Conservation (phyloP, 805 yeast species). For the Metschnikowia baotianmanensis region DNA sequence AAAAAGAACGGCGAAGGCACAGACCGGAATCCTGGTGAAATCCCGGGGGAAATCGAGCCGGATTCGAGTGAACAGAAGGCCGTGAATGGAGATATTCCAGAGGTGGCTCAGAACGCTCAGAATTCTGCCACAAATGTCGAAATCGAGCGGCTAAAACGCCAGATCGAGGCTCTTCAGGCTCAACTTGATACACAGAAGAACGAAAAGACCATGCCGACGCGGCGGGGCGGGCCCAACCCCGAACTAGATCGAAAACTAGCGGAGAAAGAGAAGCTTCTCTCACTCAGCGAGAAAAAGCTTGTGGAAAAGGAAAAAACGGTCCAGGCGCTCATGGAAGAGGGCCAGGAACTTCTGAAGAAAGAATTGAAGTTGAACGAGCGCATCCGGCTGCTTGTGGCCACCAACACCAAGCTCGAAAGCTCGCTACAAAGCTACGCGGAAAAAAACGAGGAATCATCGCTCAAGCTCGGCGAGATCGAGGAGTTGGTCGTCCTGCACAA, state of each 20-base stretch:
- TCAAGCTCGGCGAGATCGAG: constrained; percentile 40
- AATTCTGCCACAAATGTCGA: constrained; percentile 1
- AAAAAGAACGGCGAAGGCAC: too few species aligned
- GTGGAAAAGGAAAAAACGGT: constrained; percentile 60
- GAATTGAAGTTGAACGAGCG: constrained; percentile 68
- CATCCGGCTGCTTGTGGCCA: constrained; percentile 55
- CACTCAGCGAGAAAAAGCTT: constrained; percentile 27
- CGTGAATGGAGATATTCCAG: neutral
- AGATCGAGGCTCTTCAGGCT: neutral
- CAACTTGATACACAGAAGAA: constrained; percentile 3
- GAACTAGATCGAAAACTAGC: constrained; percentile 2
- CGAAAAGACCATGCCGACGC: neutral
- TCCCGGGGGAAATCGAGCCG: neutral
- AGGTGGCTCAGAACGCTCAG: neutral
- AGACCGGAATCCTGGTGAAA: neutral
- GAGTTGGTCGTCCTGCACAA: constrained; percentile 28
- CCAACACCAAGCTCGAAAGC: constrained; percentile 30
- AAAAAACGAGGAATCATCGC: constrained; percentile 31
- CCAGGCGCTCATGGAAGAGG: constrained; percentile 68
- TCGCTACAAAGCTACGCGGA: constrained; percentile 28
- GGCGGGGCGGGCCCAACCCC: neutral
- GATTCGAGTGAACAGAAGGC: neutral
- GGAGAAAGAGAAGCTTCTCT: constrained; percentile 6
- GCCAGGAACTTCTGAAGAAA: constrained; percentile 64
- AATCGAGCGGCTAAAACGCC: neutral